Base-by-base conservation (phyloP, 345 rosid genomes). In the Erodium maritimum region DNA sequence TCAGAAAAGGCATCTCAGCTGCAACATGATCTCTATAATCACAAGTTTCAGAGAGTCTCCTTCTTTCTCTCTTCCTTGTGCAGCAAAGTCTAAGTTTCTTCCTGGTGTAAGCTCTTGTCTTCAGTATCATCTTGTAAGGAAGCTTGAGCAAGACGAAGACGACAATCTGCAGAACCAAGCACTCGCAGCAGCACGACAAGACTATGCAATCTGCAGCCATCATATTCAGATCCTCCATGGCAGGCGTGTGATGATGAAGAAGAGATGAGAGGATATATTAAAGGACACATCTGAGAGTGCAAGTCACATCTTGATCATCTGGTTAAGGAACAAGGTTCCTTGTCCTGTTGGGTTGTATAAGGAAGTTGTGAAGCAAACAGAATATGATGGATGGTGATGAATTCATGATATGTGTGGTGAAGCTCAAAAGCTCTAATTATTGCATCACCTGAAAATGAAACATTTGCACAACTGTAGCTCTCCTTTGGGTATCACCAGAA, bases 101-200 rank as follows among this genome's bases (percentile, higher is more conserved):
- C 84, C 62, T 79, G 5, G 80, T 71, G 5, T 71, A 80, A 20
- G 67, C 72, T 71, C 68, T 75, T 1, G 85, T 80, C 73, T 78
- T 85, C 58, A 59, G 70, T 42, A 81, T 42, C 16, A 86, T 62
- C 67, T 78, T 84, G 64, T 50, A 37, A 18, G 97, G 96, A 55
- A 84, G 75, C 61, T 66, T 71, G 62, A 88, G 69, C 55, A 84
- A 67, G 74, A 82, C n/a, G 63, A 78, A 84, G 73, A 86, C 19
- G 3, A 75, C 20, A 54, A 86, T 59, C 55, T 88, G 90, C 19
- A 91, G 77, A 61, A 79, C 59, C 73, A 91, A 59, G 76, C 96
- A 91, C 58, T 85, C 86, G 80, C 88, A 86, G 74, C 96, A 83
- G 64, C 97, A 88, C 0, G 86, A 80, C 46, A 88, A 37, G 7